Conservation (phyloP, 1,284 basidiomycete species). For the Austroboletus olivaceoglutinosus region DNA sequence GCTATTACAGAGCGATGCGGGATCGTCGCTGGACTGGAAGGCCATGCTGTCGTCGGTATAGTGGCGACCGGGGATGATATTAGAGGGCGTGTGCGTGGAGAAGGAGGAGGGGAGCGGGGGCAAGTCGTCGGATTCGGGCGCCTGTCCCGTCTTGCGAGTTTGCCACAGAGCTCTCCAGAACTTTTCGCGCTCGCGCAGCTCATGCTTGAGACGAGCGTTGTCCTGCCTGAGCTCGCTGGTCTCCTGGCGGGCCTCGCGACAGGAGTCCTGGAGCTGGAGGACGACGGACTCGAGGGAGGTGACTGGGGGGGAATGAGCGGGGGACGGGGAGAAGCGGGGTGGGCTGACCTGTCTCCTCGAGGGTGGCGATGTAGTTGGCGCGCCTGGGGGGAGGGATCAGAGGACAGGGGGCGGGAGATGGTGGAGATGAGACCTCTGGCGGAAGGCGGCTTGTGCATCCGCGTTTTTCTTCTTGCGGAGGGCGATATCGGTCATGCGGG, state of each 20-base stretch:
- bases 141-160: conserved; percentile 52
- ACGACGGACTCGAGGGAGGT: conserved; percentile 79
- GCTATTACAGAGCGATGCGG: conserved; percentile 41
- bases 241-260: conserved; percentile 62
- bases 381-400: conserved; percentile 55
- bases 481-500: conserved; percentile 56
- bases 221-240: conserved; percentile 59
- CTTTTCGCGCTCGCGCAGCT: conserved; percentile 68
- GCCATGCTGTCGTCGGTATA: conserved; percentile 40
- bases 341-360: conserved; percentile 76
- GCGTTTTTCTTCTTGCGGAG: conserved; percentile 84
- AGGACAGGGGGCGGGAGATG: conserved; percentile 1
- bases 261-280: conserved; percentile 76
- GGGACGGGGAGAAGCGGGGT: conserved; percentile 11
- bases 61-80: conserved; percentile 23
- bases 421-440: conserved; percentile 29
- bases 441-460: conserved; percentile 61
- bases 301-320: conserved; percentile 39
- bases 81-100: conserved; percentile 26
- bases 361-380: conserved; percentile 82
- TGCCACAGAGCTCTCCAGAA: conserved; percentile 66
- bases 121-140: conserved; percentile 55
- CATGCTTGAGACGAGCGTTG: conserved; percentile 58
- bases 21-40: conserved; percentile 48
- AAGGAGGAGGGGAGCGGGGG: conserved; percentile 50